Percentiles rank a stretch among this genome's conserved stretches.
phyloP scores from a whole-genome alignment of 768 basidiomycete species.

The Tulasnella sp. region DNA sequence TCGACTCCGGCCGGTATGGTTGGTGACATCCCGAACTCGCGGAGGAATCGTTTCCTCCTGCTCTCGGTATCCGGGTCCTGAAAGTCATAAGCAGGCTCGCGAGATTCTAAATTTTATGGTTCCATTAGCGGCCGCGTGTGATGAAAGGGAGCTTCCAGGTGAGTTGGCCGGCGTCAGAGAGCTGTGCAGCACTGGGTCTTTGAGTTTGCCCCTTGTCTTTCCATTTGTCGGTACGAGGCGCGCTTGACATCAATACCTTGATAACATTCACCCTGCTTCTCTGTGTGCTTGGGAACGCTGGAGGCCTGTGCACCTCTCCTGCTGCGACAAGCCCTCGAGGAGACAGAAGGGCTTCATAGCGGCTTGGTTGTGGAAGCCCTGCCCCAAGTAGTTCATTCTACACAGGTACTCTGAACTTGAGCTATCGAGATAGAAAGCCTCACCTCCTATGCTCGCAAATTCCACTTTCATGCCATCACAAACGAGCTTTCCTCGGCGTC shows the following conservation, averaged over 20 bases:
- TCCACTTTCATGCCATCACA: no score
- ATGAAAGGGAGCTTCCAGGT: neutral
- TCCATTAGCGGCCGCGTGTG: neutral
- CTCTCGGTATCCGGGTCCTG: conserved; percentile 88
- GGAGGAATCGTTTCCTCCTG: conserved; percentile 67
- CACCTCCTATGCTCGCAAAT: no score
- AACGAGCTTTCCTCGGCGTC: no score
- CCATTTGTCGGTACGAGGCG: neutral
- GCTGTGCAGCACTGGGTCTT: neutral
- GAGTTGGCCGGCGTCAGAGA: conserved; percentile 22
- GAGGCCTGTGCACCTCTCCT: no score
- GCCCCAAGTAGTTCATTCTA: no score
- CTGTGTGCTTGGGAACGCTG: no score
- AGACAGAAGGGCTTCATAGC: no score
- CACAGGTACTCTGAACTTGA: no score
- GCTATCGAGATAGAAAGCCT: no score
- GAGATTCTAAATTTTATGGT: conserved; percentile 47
- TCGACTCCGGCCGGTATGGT: conserved; percentile 21
- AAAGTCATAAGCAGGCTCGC: conserved; percentile 82
- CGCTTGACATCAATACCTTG: neutral
- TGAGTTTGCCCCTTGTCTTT: neutral
- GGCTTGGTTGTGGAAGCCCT: no score
- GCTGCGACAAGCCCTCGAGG: no score
- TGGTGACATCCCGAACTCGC: conserved; percentile 27
- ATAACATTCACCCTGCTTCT: neutral